Percentiles rank a stretch among this genome's conserved stretches.
These are phyloP conservation scores for Calvatia gigantea DNA, from an alignment of 768 basidiomycete genomes.

Conservation along the genomic window DNA sequence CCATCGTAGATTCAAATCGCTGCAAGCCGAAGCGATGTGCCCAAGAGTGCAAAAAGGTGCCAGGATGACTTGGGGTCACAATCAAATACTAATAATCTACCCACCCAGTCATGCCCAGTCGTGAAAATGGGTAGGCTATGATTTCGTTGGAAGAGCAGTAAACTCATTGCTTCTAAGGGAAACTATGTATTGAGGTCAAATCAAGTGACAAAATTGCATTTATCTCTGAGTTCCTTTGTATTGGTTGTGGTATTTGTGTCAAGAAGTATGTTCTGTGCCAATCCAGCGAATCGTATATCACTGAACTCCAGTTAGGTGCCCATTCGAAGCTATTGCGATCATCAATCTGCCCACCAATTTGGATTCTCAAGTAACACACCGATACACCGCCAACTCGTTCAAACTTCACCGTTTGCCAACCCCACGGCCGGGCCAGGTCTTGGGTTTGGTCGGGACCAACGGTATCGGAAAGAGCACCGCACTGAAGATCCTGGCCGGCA, in stretches of 20 bases:
- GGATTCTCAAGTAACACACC: conserved; percentile 93
- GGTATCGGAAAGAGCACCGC: conserved; percentile 99
- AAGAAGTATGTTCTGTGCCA: conserved; percentile 73
- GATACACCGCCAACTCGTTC: conserved; percentile 98
- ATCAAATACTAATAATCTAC: conserved; percentile 17
- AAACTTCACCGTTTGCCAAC: conserved; percentile 98
- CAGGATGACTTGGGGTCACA: conserved; percentile 15
- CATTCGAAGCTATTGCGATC: conserved; percentile 98
- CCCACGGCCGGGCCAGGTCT: conserved; percentile 94
- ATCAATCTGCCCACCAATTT: conserved; percentile 99
- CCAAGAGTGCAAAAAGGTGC: conserved; percentile 96
- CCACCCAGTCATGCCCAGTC: conserved; percentile 69
- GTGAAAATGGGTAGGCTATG: conserved; percentile 85
- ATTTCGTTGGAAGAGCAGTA: not conserved
- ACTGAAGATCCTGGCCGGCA: conserved; percentile 93
- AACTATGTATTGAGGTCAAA: conserved; percentile 98
- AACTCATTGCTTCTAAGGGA: conserved; percentile 49
- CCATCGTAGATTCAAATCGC: conserved; percentile 86
- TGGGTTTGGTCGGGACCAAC: conserved; percentile 98
- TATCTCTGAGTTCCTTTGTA: conserved; percentile 98
- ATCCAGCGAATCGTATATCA: not conserved
- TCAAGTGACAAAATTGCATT: conserved; percentile 95
- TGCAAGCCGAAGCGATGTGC: conserved; percentile 98
- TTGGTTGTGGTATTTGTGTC: conserved; percentile 99
- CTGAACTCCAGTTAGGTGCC: conserved; percentile 60